Evolutionary conservation across 495 filamentous ascomycete species (phyloP).

Genomic region (Penicillium desertorum): DNA sequence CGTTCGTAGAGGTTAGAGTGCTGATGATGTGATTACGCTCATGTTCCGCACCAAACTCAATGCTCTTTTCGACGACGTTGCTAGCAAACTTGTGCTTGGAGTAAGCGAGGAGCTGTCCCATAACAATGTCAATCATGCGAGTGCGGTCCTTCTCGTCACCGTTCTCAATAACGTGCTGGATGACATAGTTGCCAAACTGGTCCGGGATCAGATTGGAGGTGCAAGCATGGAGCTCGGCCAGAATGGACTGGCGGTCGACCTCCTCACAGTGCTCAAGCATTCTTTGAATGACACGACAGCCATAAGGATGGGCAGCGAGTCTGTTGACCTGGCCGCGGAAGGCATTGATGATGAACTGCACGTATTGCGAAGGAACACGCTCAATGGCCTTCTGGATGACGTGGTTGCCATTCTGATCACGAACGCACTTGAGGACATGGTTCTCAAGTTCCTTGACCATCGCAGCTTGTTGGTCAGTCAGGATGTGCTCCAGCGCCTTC

Average conservation of each 20-base stretch:
- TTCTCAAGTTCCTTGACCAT: conserved; percentile 80
- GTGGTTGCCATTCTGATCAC: conserved; percentile 93
- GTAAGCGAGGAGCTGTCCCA: conserved; percentile 64
- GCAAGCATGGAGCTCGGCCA: conserved; percentile 76
- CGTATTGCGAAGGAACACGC: conserved; percentile 74
- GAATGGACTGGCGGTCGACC: conserved; percentile 64
- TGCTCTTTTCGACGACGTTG: conserved; percentile 96
- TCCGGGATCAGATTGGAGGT: conserved; percentile 74
- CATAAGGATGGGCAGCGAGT: conserved; percentile 79
- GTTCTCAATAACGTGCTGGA: conserved; percentile 87
- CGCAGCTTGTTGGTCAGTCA: conserved; percentile 83
- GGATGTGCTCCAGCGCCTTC: conserved; percentile 92
- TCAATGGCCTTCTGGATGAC: conserved; percentile 96
- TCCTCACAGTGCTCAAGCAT: conserved; percentile 85
- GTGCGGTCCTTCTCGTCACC: conserved; percentile 74
- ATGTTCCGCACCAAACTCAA: conserved; percentile 67
- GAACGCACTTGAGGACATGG: conserved; percentile 78
- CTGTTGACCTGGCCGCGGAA: conserved; percentile 77
- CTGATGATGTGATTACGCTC: conserved; percentile 71
- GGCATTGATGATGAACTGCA: conserved; percentile 85
- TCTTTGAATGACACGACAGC: conserved; percentile 90
- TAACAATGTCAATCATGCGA: conserved; percentile 72
- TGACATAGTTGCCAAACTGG: conserved; percentile 96
- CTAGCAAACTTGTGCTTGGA: conserved; percentile 97
- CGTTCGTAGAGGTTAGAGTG: conserved; percentile 57